Base-by-base conservation (phyloP, 371 early-diverging fungal species). In the Choanephora cucurbitarum region DNA sequence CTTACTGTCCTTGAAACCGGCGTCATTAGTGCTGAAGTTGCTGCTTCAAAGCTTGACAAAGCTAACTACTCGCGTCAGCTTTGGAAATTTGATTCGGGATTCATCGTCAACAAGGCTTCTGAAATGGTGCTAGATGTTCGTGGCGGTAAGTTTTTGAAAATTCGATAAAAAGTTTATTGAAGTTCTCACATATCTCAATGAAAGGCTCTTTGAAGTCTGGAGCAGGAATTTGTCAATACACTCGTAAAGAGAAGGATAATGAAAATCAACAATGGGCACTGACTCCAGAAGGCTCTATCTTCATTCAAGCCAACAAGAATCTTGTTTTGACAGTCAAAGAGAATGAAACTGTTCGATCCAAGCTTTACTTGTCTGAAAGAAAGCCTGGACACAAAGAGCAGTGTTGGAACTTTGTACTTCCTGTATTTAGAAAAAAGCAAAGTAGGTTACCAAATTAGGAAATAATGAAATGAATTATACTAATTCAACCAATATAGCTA, bases 61-160 rank as follows among this genome's bases (percentile, higher is more conserved):
- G 61, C 55, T 47, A 79, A 57, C 50, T 83, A 77, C 22, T 64
- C 76, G 32, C 77, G 78, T 55, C 84, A 84, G 50, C 73, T 84
- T 18, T 84, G 84, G 84, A 75, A 71, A 28, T 74, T 72, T 60
- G 76, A 72, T 47, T 60, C 70, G 39, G 82, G 84, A 23, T 81
- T 71, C 65, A 61, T 84, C 43, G 67, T 80, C 58, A 84, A 80
- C 58, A 79, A 78, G 50, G 77, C 80, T 44, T 79, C 84, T 4
- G 67, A 75, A 14, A 72, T 78, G 69, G 84, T 82, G 13, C 70
- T 84, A 13, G 82, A 84, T 58, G 72, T 84, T 58, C 75, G 76
- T 40, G 82, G 82, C 52, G 82, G 84, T 83, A 64, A 44, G 59
- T 52, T n/a, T n/a, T n/a, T n/a, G n/a, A n/a, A n/a, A n/a, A n/a